These are phyloP conservation scores for Geosmithia morbida DNA, from an alignment of 2,329 filamentous ascomycete species.

Conservation along the genomic window DNA sequence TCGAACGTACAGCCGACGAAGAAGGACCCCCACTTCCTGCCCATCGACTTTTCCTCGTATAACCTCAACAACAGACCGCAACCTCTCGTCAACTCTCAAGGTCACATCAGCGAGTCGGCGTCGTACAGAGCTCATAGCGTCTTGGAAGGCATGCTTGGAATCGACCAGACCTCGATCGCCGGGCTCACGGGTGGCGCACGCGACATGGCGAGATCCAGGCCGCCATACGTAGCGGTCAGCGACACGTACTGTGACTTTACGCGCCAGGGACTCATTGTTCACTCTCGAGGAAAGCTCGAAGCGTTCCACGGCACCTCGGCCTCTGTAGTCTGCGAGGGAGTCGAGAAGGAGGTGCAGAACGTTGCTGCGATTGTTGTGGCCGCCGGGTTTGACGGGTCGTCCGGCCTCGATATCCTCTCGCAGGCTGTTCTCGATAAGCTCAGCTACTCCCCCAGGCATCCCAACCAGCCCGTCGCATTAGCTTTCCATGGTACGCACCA, in stretches of 20 bases:
- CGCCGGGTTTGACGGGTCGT: conserved; percentile 56
- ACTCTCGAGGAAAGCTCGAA: conserved; percentile 27
- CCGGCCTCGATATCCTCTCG: conserved; percentile 51
- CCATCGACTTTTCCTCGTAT: conserved; percentile 58
- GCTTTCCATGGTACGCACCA: conserved; percentile 54
- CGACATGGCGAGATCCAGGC: conserved; percentile 33
- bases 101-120: conserved; percentile 44
- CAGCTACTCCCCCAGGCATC: conserved; percentile 37
- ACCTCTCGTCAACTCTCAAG: conserved; percentile 47
- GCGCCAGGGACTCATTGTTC: conserved; percentile 42
- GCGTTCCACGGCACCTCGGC: conserved; percentile 19
- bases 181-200: no score
- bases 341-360: conserved; percentile 31
- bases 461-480: conserved; percentile 48
- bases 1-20: neutral
- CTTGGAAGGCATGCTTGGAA: conserved; percentile 32
- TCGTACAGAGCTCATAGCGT: conserved; percentile 39
- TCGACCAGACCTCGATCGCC: conserved; percentile 37
- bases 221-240: conserved; percentile 53
- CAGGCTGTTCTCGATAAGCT: conserved; percentile 38
- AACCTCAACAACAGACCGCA: conserved; percentile 49
- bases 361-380: conserved; percentile 58
- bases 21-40: conserved; percentile 46
- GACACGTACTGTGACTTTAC: conserved; percentile 64
- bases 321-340: conserved; percentile 2